Conservation (phyloP, 306 rosid species). For the Prunus salicina region DNA sequence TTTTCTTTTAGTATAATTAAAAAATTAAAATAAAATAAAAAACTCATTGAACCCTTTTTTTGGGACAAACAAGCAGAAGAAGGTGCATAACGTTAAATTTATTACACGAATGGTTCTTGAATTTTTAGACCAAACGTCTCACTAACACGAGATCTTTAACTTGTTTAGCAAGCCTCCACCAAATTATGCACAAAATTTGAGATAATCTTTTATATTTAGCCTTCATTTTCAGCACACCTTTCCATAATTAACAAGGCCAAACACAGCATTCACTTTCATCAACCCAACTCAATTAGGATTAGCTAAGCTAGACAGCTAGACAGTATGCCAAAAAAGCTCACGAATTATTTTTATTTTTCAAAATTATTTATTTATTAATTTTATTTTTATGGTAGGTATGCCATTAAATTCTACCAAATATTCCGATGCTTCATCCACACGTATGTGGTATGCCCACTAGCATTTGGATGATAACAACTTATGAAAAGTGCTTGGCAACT, state of each 20-base stretch:
- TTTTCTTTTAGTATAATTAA: no score
- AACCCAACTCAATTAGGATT: background rate
- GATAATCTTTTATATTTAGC: background rate
- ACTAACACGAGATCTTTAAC: background rate
- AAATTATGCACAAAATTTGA: background rate
- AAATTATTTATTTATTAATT: no score
- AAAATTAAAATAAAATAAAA: background rate
- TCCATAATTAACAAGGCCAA: background rate
- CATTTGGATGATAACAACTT: conserved; percentile 15
- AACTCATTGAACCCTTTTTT: background rate
- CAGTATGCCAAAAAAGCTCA: background rate
- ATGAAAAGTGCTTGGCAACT: background rate
- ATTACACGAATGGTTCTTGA: background rate
- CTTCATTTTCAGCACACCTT: conserved; percentile 3
- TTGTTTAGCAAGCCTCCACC: background rate
- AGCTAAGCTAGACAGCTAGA: background rate
- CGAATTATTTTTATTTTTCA: no score
- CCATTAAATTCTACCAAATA: background rate
- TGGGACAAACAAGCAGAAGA: background rate
- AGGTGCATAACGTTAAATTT: background rate
- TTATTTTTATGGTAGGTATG: background rate
- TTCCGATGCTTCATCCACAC: conserved; percentile 4
- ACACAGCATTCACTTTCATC: background rate
- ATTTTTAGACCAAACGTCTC: background rate
- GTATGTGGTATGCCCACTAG: background rate